A percentile compares a stretch with the other conserved stretches of the same genome.
phyloP scores from a whole-genome alignment of 768 basidiomycete species.

The Tephrocybe sp. region DNA sequence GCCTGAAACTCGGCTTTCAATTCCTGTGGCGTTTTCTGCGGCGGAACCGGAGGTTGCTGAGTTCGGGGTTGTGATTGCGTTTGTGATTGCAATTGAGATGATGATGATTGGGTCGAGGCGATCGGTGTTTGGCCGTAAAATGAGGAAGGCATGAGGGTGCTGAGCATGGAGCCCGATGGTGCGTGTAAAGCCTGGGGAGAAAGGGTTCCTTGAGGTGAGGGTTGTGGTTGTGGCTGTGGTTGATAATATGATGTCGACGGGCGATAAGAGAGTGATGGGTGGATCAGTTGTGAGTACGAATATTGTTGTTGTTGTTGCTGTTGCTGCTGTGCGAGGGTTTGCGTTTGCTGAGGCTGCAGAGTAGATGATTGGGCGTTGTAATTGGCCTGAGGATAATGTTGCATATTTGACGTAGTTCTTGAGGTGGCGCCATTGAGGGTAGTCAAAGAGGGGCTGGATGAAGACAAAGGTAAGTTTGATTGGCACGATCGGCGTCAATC shows the following conservation, averaged over 20 bases:
- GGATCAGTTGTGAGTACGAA: slow-evolving; percentile 46
- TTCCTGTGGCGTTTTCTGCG: slow-evolving; percentile 44
- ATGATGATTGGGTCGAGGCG: not conserved
- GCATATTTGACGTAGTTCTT: slow-evolving; percentile 32
- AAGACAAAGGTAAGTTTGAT: slow-evolving; percentile 15
- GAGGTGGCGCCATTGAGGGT: slow-evolving; percentile 50
- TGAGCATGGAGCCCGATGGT: slow-evolving; percentile 48
- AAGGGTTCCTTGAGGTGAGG: slow-evolving; percentile 57
- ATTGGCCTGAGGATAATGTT: slow-evolving; percentile 43
- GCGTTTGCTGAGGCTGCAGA: slow-evolving; percentile 33
- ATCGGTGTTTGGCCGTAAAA: slow-evolving; percentile 27
- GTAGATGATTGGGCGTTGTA: slow-evolving; percentile 33
- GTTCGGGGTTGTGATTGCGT: slow-evolving; percentile 17
- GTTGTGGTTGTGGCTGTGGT: slow-evolving; percentile 33
- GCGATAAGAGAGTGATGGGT: slow-evolving; percentile 22
- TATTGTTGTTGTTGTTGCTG: too few relatives aligned
- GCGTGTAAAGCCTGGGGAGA: slow-evolving; percentile 72
- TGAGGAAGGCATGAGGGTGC: slow-evolving; percentile 27
- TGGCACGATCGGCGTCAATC: slow-evolving; percentile 10
- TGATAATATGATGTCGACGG: slow-evolving; percentile 25
- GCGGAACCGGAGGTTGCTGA: slow-evolving; percentile 23
- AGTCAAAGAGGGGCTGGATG: slow-evolving; percentile 56
- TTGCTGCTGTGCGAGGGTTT: slow-evolving; percentile 32
- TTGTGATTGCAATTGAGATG: slow-evolving; percentile 3
- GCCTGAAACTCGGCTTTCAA: slow-evolving; percentile 54